phyloP scores from a whole-genome alignment of 139 green algal genomes.

The Tetraselmis striata region DNA sequence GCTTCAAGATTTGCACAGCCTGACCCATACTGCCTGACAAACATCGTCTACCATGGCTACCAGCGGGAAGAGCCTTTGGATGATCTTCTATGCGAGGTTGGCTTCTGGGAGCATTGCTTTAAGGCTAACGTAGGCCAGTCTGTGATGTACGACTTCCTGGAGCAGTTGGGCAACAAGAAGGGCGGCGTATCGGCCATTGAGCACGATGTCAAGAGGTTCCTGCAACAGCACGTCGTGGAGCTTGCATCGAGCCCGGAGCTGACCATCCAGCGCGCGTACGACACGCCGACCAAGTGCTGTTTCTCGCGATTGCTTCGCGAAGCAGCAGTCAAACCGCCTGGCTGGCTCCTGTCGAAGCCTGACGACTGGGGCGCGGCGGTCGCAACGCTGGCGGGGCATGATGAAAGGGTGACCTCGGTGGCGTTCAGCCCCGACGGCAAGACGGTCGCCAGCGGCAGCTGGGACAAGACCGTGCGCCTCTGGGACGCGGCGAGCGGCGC shows the following conservation, averaged over 20 bases:
- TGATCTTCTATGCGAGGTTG: neutral
- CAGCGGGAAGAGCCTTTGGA: neutral
- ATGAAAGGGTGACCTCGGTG: constrained; percentile 1
- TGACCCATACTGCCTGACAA: neutral
- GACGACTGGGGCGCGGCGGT: neutral
- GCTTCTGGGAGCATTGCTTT: neutral
- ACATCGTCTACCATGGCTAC: neutral
- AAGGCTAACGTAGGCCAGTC: neutral
- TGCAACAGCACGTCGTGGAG: neutral
- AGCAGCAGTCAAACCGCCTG: neutral
- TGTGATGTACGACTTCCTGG: neutral
- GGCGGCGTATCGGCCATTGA: neutral
- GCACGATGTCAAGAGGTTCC: neutral
- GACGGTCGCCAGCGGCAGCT: constrained; percentile 1
- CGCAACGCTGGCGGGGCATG: constrained; percentile 4
- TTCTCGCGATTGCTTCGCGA: neutral
- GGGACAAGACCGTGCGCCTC: constrained; percentile 12
- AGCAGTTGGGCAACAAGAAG: neutral
- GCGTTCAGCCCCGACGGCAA: constrained; percentile 10
- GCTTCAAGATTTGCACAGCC: neutral
- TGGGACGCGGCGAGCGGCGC: constrained; percentile 9
- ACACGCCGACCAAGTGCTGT: neutral
- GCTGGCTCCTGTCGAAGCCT: neutral
- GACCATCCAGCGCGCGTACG: neutral
- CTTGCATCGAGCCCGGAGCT: neutral